These are phyloP conservation scores for Aureobasidium vineae DNA, from an alignment of 2,329 filamentous ascomycete genomes.

Conservation along the genomic window DNA sequence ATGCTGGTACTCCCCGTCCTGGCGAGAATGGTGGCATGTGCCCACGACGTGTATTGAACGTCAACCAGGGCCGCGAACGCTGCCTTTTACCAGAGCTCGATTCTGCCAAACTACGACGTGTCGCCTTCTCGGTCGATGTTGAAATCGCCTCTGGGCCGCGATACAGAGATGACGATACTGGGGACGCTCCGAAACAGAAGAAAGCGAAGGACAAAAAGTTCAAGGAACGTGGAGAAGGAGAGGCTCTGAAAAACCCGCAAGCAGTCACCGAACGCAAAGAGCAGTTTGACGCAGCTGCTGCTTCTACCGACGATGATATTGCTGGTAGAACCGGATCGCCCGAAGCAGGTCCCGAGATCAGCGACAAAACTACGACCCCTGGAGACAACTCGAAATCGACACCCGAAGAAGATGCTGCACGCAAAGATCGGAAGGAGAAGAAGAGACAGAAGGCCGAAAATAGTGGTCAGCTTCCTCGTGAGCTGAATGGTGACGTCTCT, in stretches of 20 bases:
- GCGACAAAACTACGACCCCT: neutral
- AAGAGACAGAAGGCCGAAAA: slow-evolving; percentile 81
- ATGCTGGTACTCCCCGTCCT: slow-evolving; percentile 51
- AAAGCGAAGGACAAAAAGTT: slow-evolving; percentile 61
- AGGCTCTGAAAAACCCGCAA: slow-evolving; percentile 67
- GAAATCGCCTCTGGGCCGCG: slow-evolving; percentile 88
- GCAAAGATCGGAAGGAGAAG: slow-evolving; percentile 88
- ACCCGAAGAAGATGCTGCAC: slow-evolving; percentile 73
- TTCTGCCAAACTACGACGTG: slow-evolving; percentile 75
- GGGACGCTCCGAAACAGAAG: slow-evolving; percentile 47
- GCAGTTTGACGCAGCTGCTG: slow-evolving; percentile 44
- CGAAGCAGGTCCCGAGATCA: slow-evolving; percentile 36
- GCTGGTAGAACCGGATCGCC: slow-evolving; percentile 43
- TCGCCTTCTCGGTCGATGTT: slow-evolving; percentile 95
- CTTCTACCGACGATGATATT: slow-evolving; percentile 40
- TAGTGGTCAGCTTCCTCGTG: slow-evolving; percentile 81
- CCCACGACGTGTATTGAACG: slow-evolving; percentile 77
- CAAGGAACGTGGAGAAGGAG: slow-evolving; percentile 69
- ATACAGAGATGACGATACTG: slow-evolving; percentile 59
- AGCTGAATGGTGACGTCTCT: slow-evolving; percentile 66
- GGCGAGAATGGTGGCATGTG: slow-evolving; percentile 67
- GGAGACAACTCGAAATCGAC: slow-evolving; percentile 35
- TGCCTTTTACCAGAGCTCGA: slow-evolving; percentile 78
- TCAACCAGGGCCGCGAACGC: slow-evolving; percentile 75
- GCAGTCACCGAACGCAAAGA: slow-evolving; percentile 56